These are phyloP conservation scores for Megacollybia marginata DNA, from an alignment of 768 basidiomycete species.

Conservation along the genomic window DNA sequence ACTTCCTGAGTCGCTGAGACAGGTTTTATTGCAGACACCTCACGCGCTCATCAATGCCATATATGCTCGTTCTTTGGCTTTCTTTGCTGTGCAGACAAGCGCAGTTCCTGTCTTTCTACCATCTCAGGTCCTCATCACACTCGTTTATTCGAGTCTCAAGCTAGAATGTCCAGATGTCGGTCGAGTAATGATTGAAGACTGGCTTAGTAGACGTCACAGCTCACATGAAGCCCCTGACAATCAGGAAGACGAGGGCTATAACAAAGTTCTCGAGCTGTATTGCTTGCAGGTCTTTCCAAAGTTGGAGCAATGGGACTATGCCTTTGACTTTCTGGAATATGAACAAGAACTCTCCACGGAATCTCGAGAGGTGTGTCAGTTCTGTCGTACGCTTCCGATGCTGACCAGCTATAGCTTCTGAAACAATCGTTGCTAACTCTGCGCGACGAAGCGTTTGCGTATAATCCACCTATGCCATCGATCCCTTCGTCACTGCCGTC, in stretches of 20 bases:
- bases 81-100: conserved; percentile 51
- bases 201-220: conserved; percentile 57
- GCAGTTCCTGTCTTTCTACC: conserved; percentile 53
- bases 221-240: conserved; percentile 13
- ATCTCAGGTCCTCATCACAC: conserved; percentile 58
- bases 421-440: conserved; percentile 34
- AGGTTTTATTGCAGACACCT: conserved; percentile 49
- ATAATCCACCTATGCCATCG: conserved; percentile 10
- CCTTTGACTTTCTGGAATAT: conserved; percentile 65
- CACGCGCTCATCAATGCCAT: conserved; percentile 48
- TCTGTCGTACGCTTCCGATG: conserved; percentile 3
- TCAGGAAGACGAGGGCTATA: conserved; percentile 49
- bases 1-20: conserved; percentile 46
- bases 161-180: conserved; percentile 54
- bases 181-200: conserved; percentile 65
- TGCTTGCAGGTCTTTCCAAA: conserved; percentile 66
- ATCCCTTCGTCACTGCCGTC: conserved; percentile 18
- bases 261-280: conserved; percentile 72
- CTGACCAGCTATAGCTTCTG: conserved; percentile 23
- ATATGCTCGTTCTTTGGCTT: conserved; percentile 54
- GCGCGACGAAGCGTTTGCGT: conserved; percentile 8
- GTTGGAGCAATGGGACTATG: conserved; percentile 75
- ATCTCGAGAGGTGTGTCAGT: conserved; percentile 40
- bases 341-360: conserved; percentile 54
- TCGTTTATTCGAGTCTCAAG: conserved; percentile 65